Conservation (phyloP, 345 rosid genomes). For the Excoecaria agallocha region DNA sequence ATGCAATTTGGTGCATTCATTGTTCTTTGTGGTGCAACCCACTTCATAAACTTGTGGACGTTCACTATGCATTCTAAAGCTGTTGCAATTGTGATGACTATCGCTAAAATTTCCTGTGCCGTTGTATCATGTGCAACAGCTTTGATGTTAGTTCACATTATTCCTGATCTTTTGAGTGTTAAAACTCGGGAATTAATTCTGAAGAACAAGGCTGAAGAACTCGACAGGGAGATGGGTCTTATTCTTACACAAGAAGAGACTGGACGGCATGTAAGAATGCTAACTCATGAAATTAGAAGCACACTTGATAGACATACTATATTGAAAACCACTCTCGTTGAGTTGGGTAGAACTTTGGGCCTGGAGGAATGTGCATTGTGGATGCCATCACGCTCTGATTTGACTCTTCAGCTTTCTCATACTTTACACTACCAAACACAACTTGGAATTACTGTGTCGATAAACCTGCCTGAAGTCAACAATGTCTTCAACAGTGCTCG, state of each 20-base stretch:
- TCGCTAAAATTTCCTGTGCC: conserved; percentile 82
- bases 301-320: conserved; percentile 84
- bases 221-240: conserved; percentile 85
- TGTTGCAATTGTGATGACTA: conserved; percentile 77
- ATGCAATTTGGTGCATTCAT: conserved; percentile 96
- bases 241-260: conserved; percentile 91
- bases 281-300: conserved; percentile 94
- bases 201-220: conserved; percentile 83
- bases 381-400: conserved; percentile 83
- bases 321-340: conserved; percentile 83
- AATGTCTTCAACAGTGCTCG: conserved; percentile 64
- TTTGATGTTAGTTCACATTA: conserved; percentile 83
- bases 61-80: conserved; percentile 71
- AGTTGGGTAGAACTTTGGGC: conserved; percentile 73
- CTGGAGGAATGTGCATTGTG: conserved; percentile 91
- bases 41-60: conserved; percentile 88
- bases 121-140: conserved; percentile 87
- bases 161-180: conserved; percentile 80
- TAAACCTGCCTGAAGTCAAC: conserved; percentile 51
- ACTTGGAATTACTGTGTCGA: conserved; percentile 61
- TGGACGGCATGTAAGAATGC: conserved; percentile 90
- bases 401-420: conserved; percentile 67
- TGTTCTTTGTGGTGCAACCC: conserved; percentile 93
- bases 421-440: conserved; percentile 59
- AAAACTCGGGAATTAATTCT: conserved; percentile 76